phyloP scores from a whole-genome alignment of 768 basidiomycete genomes.

The Asterophora parasitica region DNA sequence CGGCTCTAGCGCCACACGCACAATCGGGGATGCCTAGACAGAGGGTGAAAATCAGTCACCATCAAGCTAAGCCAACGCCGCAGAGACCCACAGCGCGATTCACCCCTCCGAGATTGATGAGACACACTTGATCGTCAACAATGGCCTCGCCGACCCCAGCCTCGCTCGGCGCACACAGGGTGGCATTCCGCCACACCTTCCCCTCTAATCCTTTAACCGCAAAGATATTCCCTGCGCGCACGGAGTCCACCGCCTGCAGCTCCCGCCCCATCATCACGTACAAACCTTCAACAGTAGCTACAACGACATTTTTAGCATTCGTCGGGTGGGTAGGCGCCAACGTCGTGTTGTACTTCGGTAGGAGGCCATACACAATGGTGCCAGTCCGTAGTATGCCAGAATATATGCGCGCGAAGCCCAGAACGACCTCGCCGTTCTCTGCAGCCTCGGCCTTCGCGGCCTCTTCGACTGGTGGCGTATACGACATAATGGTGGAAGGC shows the following conservation, averaged over 20 bases:
- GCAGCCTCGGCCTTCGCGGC: slow-evolving; percentile 16
- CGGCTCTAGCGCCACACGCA: slow-evolving; percentile 93
- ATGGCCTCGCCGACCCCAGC: slow-evolving; percentile 33
- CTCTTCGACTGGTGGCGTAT: slow-evolving; percentile 8
- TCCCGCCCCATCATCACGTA: slow-evolving; percentile 99
- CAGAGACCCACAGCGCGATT: slow-evolving; percentile 49
- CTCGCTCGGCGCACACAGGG: slow-evolving; percentile 68
- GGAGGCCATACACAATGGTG: slow-evolving; percentile 60
- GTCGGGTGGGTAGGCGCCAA: slow-evolving; percentile 59
- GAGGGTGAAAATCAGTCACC: no score
- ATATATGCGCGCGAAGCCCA: slow-evolving; percentile 93
- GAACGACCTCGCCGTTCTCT: slow-evolving; percentile 57
- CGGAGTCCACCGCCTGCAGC: slow-evolving; percentile 75
- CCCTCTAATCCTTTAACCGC: slow-evolving; percentile 88
- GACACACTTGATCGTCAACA: slow-evolving; percentile 36
- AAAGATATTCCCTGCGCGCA: slow-evolving; percentile 91
- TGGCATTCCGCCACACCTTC: slow-evolving; percentile 86
- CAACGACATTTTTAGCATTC: slow-evolving; percentile 62
- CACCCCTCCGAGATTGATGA: slow-evolving; percentile 81
- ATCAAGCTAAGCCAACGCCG: not conserved
- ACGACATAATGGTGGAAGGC: slow-evolving; percentile 10
- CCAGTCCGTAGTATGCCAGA: slow-evolving; percentile 77
- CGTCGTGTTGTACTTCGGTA: slow-evolving; percentile 80
- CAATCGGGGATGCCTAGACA: slow-evolving; percentile 85
- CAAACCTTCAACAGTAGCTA: slow-evolving; percentile 64